These are phyloP conservation scores for Aegle marmelos DNA, from an alignment of 345 rosid species.

Conservation along the genomic window DNA sequence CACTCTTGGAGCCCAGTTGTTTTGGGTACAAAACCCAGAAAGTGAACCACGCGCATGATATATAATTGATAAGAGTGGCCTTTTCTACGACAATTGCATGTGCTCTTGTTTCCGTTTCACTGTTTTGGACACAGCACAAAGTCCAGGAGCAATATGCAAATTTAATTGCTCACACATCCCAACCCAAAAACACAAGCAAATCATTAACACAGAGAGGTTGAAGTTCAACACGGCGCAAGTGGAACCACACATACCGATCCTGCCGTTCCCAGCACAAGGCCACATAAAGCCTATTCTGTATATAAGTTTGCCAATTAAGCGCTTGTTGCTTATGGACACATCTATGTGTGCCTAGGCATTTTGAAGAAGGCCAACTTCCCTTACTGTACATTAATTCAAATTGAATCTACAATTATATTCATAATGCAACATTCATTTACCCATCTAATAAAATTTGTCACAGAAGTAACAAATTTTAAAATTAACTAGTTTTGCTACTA, in stretches of 20 bases:
- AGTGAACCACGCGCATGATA: too few relatives aligned
- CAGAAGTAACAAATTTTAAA: too few relatives aligned
- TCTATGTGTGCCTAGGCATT: slow-evolving; percentile 3
- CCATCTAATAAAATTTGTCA: too few relatives aligned
- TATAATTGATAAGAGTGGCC: background rate
- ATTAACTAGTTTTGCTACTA: too few relatives aligned
- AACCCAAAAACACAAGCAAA: background rate
- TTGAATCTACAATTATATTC: too few relatives aligned
- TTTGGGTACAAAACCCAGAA: too few relatives aligned
- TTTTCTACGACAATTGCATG: background rate
- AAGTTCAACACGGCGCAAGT: background rate
- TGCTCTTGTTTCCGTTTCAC: background rate
- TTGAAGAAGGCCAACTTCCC: slow-evolving; percentile 17
- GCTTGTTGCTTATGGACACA: slow-evolving; percentile 19
- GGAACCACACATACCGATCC: slow-evolving; percentile 35
- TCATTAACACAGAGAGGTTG: background rate
- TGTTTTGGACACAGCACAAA: background rate
- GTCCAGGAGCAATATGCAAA: background rate
- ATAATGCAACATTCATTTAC: too few relatives aligned
- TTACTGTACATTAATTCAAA: background rate
- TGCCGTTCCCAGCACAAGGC: slow-evolving; percentile 58
- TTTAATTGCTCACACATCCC: background rate
- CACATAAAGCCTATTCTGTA: slow-evolving; percentile 38
- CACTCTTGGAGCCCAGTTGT: too few relatives aligned
- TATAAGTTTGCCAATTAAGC: background rate